Evolutionary conservation across 73 alveolate species (phyloP).

Genomic region (Paramecium biaurelia): DNA sequence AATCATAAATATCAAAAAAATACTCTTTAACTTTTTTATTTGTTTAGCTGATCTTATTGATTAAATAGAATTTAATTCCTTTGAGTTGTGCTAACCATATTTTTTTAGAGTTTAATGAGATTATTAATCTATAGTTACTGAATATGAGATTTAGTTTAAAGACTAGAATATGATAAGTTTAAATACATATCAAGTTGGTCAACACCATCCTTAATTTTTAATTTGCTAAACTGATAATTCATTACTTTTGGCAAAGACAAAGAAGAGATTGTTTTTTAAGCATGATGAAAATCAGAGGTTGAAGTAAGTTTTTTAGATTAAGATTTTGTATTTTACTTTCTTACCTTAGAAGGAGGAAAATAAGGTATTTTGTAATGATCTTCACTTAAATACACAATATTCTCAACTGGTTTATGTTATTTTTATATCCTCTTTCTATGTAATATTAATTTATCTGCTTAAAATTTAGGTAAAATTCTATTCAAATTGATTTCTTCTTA

Average conservation of each 20-base stretch:
- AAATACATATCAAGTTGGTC: neutral
- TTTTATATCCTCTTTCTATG: neutral
- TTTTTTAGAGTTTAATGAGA: neutral
- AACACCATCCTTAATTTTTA: neutral
- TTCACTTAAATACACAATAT: slow-evolving; percentile 13
- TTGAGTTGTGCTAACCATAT: neutral
- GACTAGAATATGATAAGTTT: neutral
- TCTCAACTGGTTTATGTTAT: neutral
- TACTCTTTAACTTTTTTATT: neutral
- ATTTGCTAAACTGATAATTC: neutral
- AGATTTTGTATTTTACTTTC: neutral
- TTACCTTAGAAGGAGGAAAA: slow-evolving; percentile 8
- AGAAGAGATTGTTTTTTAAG: neutral
- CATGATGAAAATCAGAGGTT: neutral
- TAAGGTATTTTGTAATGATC: neutral
- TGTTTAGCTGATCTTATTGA: neutral
- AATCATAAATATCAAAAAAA: neutral
- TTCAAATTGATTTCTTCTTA: neutral
- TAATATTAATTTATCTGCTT: neutral
- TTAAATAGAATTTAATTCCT: neutral
- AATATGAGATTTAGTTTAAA: neutral
- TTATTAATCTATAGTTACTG: neutral
- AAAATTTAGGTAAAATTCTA: slow-evolving; percentile 8
- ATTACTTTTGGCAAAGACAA: neutral
- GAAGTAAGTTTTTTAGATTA: neutral